Evolutionary conservation across 345 rosid species (phyloP).

Genomic region (Adansonia digitata): DNA sequence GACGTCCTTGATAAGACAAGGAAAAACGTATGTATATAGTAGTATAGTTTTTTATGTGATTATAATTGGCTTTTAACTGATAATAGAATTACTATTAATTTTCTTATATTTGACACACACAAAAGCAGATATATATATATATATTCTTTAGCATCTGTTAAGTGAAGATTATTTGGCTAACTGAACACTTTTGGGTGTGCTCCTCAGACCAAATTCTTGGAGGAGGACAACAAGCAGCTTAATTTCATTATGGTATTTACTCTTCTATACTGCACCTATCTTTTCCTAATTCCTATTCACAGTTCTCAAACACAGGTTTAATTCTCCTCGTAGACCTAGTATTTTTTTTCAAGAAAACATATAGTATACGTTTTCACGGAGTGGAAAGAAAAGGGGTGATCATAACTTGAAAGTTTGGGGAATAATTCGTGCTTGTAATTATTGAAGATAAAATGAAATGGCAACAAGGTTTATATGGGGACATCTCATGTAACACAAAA

Average conservation of each 20-base stretch:
- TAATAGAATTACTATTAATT: neutral
- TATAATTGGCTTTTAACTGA: neutral
- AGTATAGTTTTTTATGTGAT: neutral
- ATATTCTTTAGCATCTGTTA: neutral
- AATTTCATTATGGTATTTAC: constrained; percentile 36
- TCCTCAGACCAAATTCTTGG: constrained; percentile 4
- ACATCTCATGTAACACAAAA: too few relatives aligned
- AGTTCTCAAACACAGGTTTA: neutral
- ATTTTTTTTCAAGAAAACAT: too few relatives aligned
- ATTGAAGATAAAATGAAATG: neutral
- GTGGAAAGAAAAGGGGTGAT: neutral
- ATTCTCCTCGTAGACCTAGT: neutral
- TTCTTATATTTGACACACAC: neutral
- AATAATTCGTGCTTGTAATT: neutral
- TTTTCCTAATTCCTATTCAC: neutral
- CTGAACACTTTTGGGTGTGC: neutral
- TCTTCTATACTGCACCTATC: neutral
- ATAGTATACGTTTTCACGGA: neutral
- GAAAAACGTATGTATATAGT: neutral
- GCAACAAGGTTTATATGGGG: neutral
- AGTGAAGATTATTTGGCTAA: neutral
- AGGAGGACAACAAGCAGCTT: constrained; percentile 41
- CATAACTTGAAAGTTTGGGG: neutral
- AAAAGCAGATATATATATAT: too few relatives aligned
- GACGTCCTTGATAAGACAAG: neutral